These are phyloP conservation scores for Lolium multiflorum DNA, from an alignment of 176 grass and related monocot species.

Conservation along the genomic window DNA sequence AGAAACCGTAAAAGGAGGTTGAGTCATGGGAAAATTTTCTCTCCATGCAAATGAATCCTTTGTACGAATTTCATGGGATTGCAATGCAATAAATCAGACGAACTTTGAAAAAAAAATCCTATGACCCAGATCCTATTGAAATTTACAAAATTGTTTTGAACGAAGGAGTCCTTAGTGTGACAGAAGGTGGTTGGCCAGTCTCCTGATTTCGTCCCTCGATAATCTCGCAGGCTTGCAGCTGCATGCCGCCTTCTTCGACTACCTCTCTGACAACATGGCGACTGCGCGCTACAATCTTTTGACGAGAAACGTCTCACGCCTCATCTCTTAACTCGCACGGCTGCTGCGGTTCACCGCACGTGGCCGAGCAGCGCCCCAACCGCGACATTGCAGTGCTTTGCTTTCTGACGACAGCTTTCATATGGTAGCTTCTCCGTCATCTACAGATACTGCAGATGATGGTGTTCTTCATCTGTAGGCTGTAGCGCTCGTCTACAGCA, in stretches of 20 bases:
- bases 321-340: background rate
- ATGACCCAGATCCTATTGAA: too few species aligned
- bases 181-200: background rate
- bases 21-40: too few species aligned
- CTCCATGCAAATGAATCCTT: too few species aligned
- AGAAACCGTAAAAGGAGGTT: too few species aligned
- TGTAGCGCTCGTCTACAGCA: background rate
- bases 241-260: background rate
- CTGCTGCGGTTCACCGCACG: constrained; percentile 19
- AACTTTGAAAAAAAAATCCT: too few species aligned
- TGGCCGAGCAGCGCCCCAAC: constrained; percentile 39
- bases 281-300: background rate
- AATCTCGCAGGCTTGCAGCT: background rate
- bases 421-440: background rate
- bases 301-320: background rate
- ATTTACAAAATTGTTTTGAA: too few species aligned
- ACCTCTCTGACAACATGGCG: background rate
- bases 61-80: too few species aligned
- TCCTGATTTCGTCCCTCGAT: background rate
- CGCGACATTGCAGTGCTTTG: background rate
- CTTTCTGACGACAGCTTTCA: background rate
- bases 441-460: background rate
- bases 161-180: background rate
- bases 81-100: too few species aligned
- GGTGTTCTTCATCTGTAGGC: too few species aligned